These are phyloP conservation scores for Trichomonas gallinae DNA, from an alignment of 208 protist species.

Conservation along the genomic window DNA sequence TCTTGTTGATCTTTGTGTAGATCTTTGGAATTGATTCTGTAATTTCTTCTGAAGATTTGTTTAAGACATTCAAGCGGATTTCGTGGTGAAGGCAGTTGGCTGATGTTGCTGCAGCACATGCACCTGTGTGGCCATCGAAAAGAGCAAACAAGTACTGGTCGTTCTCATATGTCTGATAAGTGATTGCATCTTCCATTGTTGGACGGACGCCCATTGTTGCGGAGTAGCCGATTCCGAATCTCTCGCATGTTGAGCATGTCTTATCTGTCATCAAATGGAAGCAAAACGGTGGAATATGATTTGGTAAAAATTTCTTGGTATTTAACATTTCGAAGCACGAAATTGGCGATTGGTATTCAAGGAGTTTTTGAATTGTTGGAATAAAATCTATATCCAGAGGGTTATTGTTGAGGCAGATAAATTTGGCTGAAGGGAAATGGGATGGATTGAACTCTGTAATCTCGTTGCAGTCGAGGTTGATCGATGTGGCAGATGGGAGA, in stretches of 20 bases:
- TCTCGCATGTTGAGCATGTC: background rate
- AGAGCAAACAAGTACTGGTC: background rate
- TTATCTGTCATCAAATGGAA: background rate
- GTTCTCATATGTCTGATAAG: background rate
- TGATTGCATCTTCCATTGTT: background rate
- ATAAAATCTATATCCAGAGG: background rate
- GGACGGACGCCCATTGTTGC: background rate
- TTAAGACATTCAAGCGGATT: background rate
- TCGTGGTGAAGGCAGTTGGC: background rate
- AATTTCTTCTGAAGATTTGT: background rate
- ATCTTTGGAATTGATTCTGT: background rate
- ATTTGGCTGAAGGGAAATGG: background rate
- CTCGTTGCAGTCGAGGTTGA: background rate
- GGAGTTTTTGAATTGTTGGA: background rate
- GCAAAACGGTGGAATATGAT: background rate
- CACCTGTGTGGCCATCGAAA: background rate
- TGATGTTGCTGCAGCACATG: background rate
- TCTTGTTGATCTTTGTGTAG: background rate
- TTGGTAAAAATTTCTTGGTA: background rate
- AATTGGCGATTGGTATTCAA: background rate
- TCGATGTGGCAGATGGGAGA: background rate
- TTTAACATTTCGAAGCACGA: background rate
- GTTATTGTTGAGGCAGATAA: background rate
- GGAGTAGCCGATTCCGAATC: background rate
- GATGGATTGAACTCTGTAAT: background rate